Base-by-base conservation (phyloP, 371 early-diverging fungal species). In the Smittium culicis region DNA sequence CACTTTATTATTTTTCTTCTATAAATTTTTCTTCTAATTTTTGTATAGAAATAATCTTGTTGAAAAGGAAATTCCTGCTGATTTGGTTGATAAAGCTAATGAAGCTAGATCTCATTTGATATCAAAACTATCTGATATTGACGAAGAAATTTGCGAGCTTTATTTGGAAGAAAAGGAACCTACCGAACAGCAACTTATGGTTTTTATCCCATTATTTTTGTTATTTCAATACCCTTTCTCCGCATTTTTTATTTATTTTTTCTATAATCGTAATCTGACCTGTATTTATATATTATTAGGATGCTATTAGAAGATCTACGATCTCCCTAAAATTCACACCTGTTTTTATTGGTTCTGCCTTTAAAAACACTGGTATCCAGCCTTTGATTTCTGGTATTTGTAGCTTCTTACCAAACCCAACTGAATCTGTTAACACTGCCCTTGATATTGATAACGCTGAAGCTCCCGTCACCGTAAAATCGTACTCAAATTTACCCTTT, bases 271-370 rank as follows among this genome's bases (percentile, higher is more conserved):
- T 45, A 14, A 14, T 45, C 20, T 45, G 8, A 8, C 8, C 20
- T 45, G 11, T 45, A 45, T 11, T 45, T 11, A 11, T n/a, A 16
- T 20, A 20, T 57, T 14, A 57, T 25, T 64, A 77, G 65, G 77
- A 69, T 28, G 92, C 91, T 25, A 81, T 93, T 66, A 88, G 93
- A 70, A 84, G 89, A 67, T 83, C 88, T 27, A 92, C 92, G 31
- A 76, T 91, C 45, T 80, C 79, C 17, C 80, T 82, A 68, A 89
- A 83, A 78, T 90, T 92, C 69, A 84, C 86, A 29, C 92, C 93
- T 17, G 91, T 92, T 28, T 77, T 90, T 69, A 86, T 92, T 85
- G 93, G 93, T 35, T 88, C 91, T 58, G 92, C 92, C 17, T 88
- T 87, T 77, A 90, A 91, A 80, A 89, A 93, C 73, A 85, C 83